phyloP scores from a whole-genome alignment of 1,284 basidiomycete species.

The Sporisorium iseilematis-ciliati region DNA sequence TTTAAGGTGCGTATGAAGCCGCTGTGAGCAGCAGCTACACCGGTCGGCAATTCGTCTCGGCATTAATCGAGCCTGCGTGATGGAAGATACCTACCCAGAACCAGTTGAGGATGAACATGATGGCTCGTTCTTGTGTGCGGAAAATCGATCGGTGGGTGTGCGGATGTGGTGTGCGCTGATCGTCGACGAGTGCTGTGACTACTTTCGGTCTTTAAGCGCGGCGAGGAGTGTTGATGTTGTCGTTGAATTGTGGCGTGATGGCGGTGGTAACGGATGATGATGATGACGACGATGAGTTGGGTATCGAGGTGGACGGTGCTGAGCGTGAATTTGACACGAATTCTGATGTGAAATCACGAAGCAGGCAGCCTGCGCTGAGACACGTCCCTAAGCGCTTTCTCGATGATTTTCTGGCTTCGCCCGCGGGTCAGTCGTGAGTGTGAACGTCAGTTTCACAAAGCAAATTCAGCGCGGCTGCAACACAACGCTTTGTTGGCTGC shows the following conservation, averaged over 20 bases:
- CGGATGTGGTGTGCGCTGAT: not conserved
- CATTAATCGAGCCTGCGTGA: not conserved
- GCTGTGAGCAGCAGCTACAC: not conserved
- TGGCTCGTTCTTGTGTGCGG: conserved; percentile 15
- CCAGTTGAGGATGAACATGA: conserved; percentile 70
- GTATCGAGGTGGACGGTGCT: conserved; percentile 19
- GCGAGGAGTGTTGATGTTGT: not conserved
- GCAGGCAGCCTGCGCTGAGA: not conserved
- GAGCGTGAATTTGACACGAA: conserved; percentile 31
- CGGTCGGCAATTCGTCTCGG: too few species aligned
- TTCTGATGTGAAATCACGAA: not conserved
- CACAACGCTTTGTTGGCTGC: not conserved
- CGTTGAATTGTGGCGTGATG: conserved; percentile 5
- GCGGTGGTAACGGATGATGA: conserved; percentile 5
- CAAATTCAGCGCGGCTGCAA: conserved; percentile 1
- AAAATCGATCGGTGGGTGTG: not conserved
- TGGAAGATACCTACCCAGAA: conserved; percentile 64
- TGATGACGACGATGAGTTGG: conserved; percentile 4
- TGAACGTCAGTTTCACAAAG: conserved; percentile 4
- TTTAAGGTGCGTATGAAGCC: too few species aligned
- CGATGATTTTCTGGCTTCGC: not conserved
- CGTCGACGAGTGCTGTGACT: not conserved
- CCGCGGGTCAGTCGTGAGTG: not conserved
- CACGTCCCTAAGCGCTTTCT: conserved; percentile 10
- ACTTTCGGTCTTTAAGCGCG: not conserved